Conservation (phyloP, 225 moss, liverwort and hornwort genomes). For the Bryoerythrophyllum caledonicum region DNA sequence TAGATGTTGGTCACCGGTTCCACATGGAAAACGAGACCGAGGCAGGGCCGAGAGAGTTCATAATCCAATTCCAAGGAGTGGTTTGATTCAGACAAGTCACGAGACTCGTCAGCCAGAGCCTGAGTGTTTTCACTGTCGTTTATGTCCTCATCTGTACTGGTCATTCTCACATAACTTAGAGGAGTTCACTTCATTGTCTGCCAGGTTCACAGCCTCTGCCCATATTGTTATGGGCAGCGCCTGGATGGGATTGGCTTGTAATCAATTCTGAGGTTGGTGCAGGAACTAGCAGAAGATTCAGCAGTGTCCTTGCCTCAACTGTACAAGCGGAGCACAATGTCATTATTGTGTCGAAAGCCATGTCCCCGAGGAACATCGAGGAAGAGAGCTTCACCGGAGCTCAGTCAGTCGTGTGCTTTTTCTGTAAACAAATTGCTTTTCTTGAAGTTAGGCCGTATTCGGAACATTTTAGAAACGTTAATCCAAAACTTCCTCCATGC, state of each 20-base stretch:
- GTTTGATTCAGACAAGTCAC: not conserved
- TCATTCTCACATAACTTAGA: not conserved
- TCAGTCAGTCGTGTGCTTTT: not conserved
- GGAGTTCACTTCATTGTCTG: not conserved
- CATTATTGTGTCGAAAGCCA: not conserved
- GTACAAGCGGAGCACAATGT: not conserved
- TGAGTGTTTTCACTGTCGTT: not conserved
- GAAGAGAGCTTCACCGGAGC: no score
- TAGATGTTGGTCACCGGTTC: not conserved
- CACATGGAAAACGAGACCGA: not conserved
- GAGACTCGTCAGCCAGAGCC: conserved; percentile 6
- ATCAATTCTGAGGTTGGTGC: not conserved
- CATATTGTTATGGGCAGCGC: not conserved
- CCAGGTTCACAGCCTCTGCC: not conserved
- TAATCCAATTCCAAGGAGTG: not conserved
- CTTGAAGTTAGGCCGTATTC: not conserved
- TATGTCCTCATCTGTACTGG: not conserved
- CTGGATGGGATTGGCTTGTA: not conserved
- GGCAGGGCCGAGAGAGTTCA: not conserved
- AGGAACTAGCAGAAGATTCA: not conserved
- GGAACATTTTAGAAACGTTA: no score
- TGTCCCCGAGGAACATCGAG: not conserved
- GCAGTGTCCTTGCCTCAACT: not conserved
- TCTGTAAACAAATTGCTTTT: not conserved
- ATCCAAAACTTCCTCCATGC: no score